Base-by-base conservation (phyloP, 352 stramenopile species). In the Blastocystis sp. region DNA sequence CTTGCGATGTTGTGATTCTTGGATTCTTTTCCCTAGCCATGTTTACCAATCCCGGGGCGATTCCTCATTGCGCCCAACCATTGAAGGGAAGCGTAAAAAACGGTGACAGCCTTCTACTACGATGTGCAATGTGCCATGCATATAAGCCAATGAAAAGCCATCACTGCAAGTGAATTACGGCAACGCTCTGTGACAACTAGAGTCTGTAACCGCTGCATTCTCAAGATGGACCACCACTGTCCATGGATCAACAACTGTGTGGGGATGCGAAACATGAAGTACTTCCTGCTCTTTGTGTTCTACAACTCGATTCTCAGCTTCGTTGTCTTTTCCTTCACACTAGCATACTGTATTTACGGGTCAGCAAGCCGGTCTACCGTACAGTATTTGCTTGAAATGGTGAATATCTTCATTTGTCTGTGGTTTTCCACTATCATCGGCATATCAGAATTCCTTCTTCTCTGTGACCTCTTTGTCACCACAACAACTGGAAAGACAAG, bases 161-260 rank as follows among this genome's bases (percentile, higher is more conserved):
- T 64, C 69, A 81, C 29, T 81, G 69, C 69, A 81, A 32, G 69
- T 81, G n/a, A 27, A 27, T 16, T 32, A 2, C 49, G 7, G 42
- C 0, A 27, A 27, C 1, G 0, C 2, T 54, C 6, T 64, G 16
- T 24, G n/a, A 1, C 51, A n/a, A n/a, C 1, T 81, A 86, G 56
- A 14, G 85, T 86, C 16, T 88, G 87, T 51, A 86, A 87, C 49
- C 42, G 24, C 4, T 90, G 88, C 44, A 87, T 90, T 56, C 21
- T 88, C 24, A 61, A 71, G 42, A 89, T 90, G 87, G 88, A 90
- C 76, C 88, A 90, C 53, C 86, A 89, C 69, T 90, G 88, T 72
- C 71, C 76, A 18, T 85, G 75, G 75, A 76, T 85, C 44, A 85
- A 85, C 38, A 85, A 85, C 40, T 85, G 75, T 53, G 75, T 85